Base-by-base conservation (phyloP, 2,329 filamentous ascomycete genomes). In the Alternaria longipes region DNA sequence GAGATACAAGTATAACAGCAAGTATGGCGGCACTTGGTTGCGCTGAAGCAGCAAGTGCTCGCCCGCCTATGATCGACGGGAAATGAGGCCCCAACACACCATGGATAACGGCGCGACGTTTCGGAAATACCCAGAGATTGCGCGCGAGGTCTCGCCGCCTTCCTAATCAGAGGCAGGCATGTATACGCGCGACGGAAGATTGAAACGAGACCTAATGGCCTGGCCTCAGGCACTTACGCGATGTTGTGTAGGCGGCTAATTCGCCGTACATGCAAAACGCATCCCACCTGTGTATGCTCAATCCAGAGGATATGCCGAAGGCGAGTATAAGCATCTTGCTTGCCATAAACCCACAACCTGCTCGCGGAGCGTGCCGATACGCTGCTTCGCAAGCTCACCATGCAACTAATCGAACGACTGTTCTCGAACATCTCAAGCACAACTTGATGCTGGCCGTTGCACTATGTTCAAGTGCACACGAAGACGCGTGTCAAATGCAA, bases 101-200 rank as follows among this genome's bases (percentile, higher is more conserved):
- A 50, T 50, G 30, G 30, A 36, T 58, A 63, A 66, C 66, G 66
- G 59, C 56, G 56, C 67, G 62, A 55, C 65, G 64, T 67, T 56
- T 61, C 59, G 59, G 65, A 62, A 69, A 66, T 65, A 65, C 44
- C 63, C 66, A 32, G 65, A 72, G 54, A 71, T 75, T 75, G 56
- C 60, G 36, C 36, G 58, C 63, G 63, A 61, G 47, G 60, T 60
- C 64, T 64, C 61, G 49, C 52, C 54, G 60, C 47, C 46, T 60
- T 51, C 30, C 41, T 54, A 30, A 57, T 50, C 41, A 49, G 54
- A 38, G 22, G 8, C 22, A 14, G 41, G 32, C 44, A 38, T 30
- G 47, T 44, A 14, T 47, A 53, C 32, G 36, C 49, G 52, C 38
- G 20, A 45, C 26, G 32, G 30, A 36, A 36, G 22, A 44, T 49